phyloP scores from a whole-genome alignment of 2,329 filamentous ascomycete genomes.

The Blastomyces parvus region DNA sequence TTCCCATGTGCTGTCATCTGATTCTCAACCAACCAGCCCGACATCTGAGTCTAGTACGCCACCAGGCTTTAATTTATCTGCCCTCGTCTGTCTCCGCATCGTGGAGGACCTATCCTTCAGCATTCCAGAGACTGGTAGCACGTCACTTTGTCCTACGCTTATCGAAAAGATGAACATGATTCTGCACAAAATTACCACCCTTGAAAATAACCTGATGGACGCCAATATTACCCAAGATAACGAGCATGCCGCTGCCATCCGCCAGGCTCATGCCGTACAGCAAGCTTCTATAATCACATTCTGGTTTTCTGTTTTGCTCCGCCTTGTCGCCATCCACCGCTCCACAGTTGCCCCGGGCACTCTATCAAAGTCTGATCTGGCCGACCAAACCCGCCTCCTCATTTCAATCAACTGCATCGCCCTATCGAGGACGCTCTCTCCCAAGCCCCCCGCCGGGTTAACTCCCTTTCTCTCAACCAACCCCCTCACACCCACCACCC shows the following conservation, averaged over 20 bases:
- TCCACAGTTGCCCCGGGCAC: constrained; percentile 24
- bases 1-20: constrained; percentile 23
- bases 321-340: constrained; percentile 34
- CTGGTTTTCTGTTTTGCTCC: constrained; percentile 35
- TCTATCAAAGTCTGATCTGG: constrained; percentile 21
- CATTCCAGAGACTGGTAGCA: constrained; percentile 27
- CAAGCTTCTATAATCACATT: constrained; percentile 27
- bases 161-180: constrained; percentile 35
- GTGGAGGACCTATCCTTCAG: constrained; percentile 32
- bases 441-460: constrained; percentile 23
- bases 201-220: constrained; percentile 22
- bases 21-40: constrained; percentile 10
- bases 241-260: constrained; percentile 12
- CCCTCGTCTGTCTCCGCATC: constrained; percentile 30
- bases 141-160: constrained; percentile 25
- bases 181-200: constrained; percentile 29
- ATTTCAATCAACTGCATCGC: constrained; percentile 34
- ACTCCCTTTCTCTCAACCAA: constrained; percentile 22
- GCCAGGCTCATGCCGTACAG: constrained; percentile 19
- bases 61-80: constrained; percentile 10
- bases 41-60: constrained; percentile 3
- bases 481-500: constrained; percentile 13
- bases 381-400: constrained; percentile 30
- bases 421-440: constrained; percentile 29
- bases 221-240: constrained; percentile 10